phyloP scores from a whole-genome alignment of 805 yeast species.

The Suhomyces tanzawaensis region DNA sequence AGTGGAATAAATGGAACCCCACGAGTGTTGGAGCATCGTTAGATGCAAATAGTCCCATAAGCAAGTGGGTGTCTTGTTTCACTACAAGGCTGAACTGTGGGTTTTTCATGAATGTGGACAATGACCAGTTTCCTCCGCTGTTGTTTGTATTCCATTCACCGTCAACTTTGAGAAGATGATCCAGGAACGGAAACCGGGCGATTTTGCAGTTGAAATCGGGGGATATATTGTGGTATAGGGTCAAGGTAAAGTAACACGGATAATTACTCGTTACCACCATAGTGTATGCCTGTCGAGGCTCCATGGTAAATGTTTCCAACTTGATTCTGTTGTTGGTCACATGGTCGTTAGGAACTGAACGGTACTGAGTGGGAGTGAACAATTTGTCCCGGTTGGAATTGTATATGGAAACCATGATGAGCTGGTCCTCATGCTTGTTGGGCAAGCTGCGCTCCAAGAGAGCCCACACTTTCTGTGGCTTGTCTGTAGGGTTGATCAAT shows the following conservation, averaged over 20 bases:
- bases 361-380: conserved; percentile 24
- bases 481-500: conserved; percentile 30
- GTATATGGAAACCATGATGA: conserved; percentile 15
- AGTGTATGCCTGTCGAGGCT: conserved; percentile 28
- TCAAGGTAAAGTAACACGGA: conserved; percentile 25
- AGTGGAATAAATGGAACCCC: conserved; percentile 46
- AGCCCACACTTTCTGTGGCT: conserved; percentile 40
- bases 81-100: conserved; percentile 49
- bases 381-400: conserved; percentile 32
- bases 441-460: conserved; percentile 50
- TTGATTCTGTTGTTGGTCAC: conserved; percentile 38
- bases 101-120: conserved; percentile 46
- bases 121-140: conserved; percentile 57
- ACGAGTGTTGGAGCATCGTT: conserved; percentile 13
- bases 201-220: conserved; percentile 20
- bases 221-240: conserved; percentile 27
- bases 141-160: conserved; percentile 46
- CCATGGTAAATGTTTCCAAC: conserved; percentile 28
- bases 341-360: conserved; percentile 14
- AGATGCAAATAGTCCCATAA: conserved; percentile 1
- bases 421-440: conserved; percentile 6
- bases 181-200: conserved; percentile 27
- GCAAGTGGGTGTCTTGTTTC: conserved; percentile 7
- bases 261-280: conserved; percentile 17
- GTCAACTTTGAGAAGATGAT: conserved; percentile 16